Percentiles rank a stretch among this genome's conserved stretches.
These are phyloP conservation scores for Hygrocybe punicea DNA, from an alignment of 768 basidiomycete species.

Conservation along the genomic window DNA sequence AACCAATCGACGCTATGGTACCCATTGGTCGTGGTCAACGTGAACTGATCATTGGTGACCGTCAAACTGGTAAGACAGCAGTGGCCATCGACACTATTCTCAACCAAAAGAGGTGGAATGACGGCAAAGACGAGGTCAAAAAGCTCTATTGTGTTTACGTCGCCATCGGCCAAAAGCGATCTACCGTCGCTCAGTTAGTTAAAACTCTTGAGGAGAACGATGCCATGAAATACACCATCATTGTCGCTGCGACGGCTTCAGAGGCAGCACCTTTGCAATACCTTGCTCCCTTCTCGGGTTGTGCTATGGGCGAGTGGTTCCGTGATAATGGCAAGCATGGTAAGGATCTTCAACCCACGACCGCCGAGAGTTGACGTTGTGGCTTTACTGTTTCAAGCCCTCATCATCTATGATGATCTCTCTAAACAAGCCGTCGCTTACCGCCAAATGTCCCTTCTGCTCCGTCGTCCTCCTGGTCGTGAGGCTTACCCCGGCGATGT, in stretches of 20 bases:
- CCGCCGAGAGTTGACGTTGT: constrained; percentile 6
- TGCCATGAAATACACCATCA: constrained; percentile 99
- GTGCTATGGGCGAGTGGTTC: constrained; percentile 99
- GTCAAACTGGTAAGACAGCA: constrained; percentile 99
- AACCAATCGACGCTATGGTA: constrained; percentile 99
- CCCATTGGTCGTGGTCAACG: constrained; percentile 99
- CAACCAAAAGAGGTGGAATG: constrained; percentile 99
- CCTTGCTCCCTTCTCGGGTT: constrained; percentile 99
- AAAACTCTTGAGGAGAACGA: constrained; percentile 99
- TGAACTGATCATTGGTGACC: constrained; percentile 99
- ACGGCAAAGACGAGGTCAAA: constrained; percentile 93
- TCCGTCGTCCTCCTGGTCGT: constrained; percentile 99
- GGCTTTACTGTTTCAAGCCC: constrained; percentile 58
- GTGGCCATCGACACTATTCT: constrained; percentile 99
- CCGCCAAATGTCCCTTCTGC: constrained; percentile 99
- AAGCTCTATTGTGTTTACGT: constrained; percentile 99
- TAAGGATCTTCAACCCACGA: constrained; percentile 32
- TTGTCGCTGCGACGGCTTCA: constrained; percentile 98
- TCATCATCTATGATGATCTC: constrained; percentile 99
- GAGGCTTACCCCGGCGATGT: constrained; percentile 99
- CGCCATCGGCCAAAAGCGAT: constrained; percentile 98
- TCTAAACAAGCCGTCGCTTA: constrained; percentile 99
- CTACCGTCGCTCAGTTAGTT: constrained; percentile 98
- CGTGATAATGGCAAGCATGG: constrained; percentile 99
- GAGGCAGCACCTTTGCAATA: constrained; percentile 99